These are phyloP conservation scores for Lophium mytilinum DNA, from an alignment of 495 filamentous ascomycete genomes.

Conservation along the genomic window DNA sequence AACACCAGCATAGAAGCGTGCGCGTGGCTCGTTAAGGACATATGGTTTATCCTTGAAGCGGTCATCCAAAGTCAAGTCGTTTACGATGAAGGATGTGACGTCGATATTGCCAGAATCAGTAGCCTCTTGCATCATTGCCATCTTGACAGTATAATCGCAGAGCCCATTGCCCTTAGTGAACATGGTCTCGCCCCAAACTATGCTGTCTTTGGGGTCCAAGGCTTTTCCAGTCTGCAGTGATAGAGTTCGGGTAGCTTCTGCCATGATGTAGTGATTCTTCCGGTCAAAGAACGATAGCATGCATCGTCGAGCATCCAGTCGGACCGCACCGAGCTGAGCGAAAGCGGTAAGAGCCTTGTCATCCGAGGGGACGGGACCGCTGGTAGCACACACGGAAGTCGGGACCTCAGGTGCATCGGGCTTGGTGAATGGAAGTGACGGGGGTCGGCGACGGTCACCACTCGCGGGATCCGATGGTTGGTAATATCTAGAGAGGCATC, in stretches of 20 bases:
- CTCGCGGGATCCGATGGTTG: constrained; percentile 10
- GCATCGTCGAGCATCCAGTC: constrained; percentile 44
- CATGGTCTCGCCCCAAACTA: constrained; percentile 36
- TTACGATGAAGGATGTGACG: constrained; percentile 34
- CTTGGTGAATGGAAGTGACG: neutral
- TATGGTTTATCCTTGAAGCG: constrained; percentile 40
- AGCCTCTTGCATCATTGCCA: constrained; percentile 25
- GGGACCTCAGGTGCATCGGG: neutral
- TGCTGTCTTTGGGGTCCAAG: constrained; percentile 36
- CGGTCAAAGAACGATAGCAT: constrained; percentile 56
- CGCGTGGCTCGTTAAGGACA: constrained; percentile 37
- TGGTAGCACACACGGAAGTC: neutral
- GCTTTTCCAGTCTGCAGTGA: constrained; percentile 35
- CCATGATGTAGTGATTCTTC: constrained; percentile 51
- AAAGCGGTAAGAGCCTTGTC: constrained; percentile 57
- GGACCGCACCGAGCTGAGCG: constrained; percentile 51
- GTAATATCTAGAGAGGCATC: constrained; percentile 13
- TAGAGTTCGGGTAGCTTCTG: constrained; percentile 51
- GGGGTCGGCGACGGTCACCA: neutral
- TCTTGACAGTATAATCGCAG: constrained; percentile 41
- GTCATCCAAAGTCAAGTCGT: constrained; percentile 44
- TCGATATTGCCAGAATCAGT: constrained; percentile 32
- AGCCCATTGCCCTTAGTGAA: constrained; percentile 40
- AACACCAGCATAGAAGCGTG: constrained; percentile 56
- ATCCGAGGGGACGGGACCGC: constrained; percentile 1